Conservation (phyloP, 768 basidiomycete species). For the Punctularia strigosozonata region DNA sequence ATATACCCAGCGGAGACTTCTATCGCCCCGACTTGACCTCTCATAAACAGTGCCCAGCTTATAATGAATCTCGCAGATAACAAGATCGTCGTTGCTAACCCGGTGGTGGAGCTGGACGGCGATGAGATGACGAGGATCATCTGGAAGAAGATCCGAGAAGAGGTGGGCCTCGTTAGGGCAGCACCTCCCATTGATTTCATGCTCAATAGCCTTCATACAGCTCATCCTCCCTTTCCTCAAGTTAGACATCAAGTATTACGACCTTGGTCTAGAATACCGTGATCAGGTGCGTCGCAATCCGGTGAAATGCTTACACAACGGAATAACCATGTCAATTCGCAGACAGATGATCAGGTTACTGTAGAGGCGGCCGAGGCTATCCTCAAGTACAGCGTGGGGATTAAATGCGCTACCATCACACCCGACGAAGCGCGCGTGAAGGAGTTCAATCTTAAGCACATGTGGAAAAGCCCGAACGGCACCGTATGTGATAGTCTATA, state of each 20-base stretch:
- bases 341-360: constrained; percentile 94
- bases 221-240: constrained; percentile 92
- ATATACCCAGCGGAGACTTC: too few relatives aligned
- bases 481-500: constrained; percentile 40
- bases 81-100: constrained; percentile 78
- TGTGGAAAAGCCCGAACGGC: constrained; percentile 98
- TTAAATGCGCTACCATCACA: constrained; percentile 99
- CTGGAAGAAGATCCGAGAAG: constrained; percentile 95
- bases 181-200: neutral
- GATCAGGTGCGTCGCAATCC: constrained; percentile 48
- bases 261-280: constrained; percentile 89
- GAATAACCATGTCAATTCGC: neutral
- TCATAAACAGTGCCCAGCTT: neutral
- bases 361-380: constrained; percentile 92
- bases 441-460: constrained; percentile 97
- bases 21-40: neutral
- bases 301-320: neutral
- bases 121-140: constrained; percentile 99
- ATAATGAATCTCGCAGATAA: constrained; percentile 11
- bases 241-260: constrained; percentile 96
- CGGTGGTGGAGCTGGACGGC: constrained; percentile 90
- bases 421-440: constrained; percentile 93
- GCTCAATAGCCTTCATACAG: constrained; percentile 23
- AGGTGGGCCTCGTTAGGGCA: constrained; percentile 39
- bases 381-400: constrained; percentile 87